Conservation (phyloP, 768 basidiomycete genomes). For the Calvatia gigantea region DNA sequence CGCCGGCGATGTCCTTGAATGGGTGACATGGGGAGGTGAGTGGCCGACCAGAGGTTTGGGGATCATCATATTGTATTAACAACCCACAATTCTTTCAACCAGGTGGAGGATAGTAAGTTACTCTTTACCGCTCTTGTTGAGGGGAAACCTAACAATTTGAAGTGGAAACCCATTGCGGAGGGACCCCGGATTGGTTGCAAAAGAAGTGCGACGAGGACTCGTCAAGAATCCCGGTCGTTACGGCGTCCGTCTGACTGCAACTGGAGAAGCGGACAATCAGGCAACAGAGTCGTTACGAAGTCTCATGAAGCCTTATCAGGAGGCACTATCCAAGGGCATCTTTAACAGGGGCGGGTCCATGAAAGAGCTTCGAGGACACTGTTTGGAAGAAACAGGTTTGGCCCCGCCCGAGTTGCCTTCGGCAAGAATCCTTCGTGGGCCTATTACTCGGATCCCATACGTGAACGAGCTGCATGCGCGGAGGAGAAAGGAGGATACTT, state of each 20-base stretch:
- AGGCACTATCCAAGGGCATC: constrained; percentile 13
- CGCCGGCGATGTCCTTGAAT: constrained; percentile 24
- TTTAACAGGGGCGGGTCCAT: constrained; percentile 24
- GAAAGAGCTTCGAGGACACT: constrained; percentile 18
- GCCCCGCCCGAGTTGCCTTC: constrained; percentile 21
- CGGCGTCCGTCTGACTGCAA: constrained; percentile 20
- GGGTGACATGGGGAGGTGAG: constrained; percentile 28
- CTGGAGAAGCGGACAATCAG: constrained; percentile 17
- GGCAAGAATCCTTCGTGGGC: constrained; percentile 20
- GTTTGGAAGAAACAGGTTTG: constrained; percentile 22
- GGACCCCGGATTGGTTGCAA: constrained; percentile 23
- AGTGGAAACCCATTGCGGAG: constrained; percentile 22
- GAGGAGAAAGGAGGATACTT: constrained; percentile 17
- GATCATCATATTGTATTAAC: too few relatives aligned
- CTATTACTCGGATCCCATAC: constrained; percentile 16
- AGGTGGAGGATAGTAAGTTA: constrained; percentile 12
- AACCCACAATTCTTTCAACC: too few relatives aligned
- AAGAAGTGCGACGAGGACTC: constrained; percentile 23
- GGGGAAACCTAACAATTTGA: neutral
- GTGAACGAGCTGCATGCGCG: constrained; percentile 19
- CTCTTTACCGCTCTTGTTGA: neutral
- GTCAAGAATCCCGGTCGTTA: constrained; percentile 21
- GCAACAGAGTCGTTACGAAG: constrained; percentile 18
- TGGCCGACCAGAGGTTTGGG: too few relatives aligned
- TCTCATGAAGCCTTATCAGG: constrained; percentile 18